Base-by-base conservation (phyloP, 306 rosid genomes). In the Cicer chorassanicum region DNA sequence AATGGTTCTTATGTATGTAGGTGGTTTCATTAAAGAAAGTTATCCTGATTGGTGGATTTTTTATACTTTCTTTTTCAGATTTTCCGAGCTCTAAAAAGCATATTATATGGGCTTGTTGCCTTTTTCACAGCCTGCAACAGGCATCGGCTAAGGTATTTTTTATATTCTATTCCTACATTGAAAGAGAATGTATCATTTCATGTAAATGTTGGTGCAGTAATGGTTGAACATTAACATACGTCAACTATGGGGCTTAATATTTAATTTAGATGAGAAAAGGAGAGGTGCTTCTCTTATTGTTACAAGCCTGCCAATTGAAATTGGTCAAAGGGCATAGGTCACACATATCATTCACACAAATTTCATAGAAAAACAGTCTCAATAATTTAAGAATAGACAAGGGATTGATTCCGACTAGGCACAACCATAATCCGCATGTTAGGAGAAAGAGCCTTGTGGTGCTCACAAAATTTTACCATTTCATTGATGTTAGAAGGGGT, bases 111-210 rank as follows among this genome's bases (percentile, higher is more conserved):
- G 36, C 83, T 94, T 75, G 93, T 77, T 81, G 97, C 97, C 18
- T 94, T 94, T 79, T 88, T 94, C 64, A 29, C 92, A 41, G 91
- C 98, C 70, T 94, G 98, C 88, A 94, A 94, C 74, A 83, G 97
- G 88, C 98, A 94, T 90, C 90, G 97, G 18, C 95, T 94, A 51
- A 94, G 98, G 98, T 91, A 76, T 73, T 70, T 61, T 77, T 71
- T 16, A 29, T 78, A 19, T 68, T 70, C 54, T 43, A 6, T 83
- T 56, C 46, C 48, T 57, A 56, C 81, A 24, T 12, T 59, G 54
- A 36, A 41, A 59, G 76, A 78, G 43, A 73, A 54, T 65, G 60
- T 57, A 9, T 16, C 40, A 10, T 64, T 65, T 59, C 54, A 62
- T n/a, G 68, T 70, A 69, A 69, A 38, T 68, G 63, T 53, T 75